phyloP scores from a whole-genome alignment of 2,329 filamentous ascomycete species.

The Colletotrichum viniferum region DNA sequence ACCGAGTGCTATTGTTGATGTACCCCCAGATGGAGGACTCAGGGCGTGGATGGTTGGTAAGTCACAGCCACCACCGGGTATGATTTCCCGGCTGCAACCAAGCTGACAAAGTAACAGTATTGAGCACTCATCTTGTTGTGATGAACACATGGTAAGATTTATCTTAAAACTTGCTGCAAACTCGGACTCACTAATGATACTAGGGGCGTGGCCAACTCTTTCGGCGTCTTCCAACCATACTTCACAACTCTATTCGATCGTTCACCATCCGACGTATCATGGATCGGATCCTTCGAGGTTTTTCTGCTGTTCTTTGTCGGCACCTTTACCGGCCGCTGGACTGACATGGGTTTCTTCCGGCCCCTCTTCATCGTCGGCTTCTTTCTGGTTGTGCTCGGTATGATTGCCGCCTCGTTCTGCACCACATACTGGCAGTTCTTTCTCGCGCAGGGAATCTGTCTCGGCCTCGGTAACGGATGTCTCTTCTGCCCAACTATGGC shows the following conservation, averaged over 20 bases:
- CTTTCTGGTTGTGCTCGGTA: slow-evolving; percentile 45
- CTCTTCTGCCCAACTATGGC: slow-evolving; percentile 70
- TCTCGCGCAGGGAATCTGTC: slow-evolving; percentile 57
- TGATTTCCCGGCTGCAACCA: not conserved
- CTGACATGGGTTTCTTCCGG: slow-evolving; percentile 58
- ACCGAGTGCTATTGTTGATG: slow-evolving; percentile 45
- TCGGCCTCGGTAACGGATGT: slow-evolving; percentile 63
- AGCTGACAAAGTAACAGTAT: slow-evolving; percentile 27
- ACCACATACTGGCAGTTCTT: slow-evolving; percentile 60
- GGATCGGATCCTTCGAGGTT: slow-evolving; percentile 59
- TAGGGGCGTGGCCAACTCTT: slow-evolving; percentile 59
- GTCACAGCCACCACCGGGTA: slow-evolving; percentile 13
- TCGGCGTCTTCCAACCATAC: slow-evolving; percentile 59
- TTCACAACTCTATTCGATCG: slow-evolving; percentile 45
- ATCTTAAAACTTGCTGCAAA: accelerated
- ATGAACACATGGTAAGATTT: slow-evolving; percentile 51
- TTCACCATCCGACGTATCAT: slow-evolving; percentile 51
- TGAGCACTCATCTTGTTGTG: slow-evolving; percentile 48
- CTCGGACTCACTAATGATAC: not conserved
- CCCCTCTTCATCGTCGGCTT: slow-evolving; percentile 44
- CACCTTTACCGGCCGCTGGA: slow-evolving; percentile 55
- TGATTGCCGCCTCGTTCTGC: slow-evolving; percentile 49
- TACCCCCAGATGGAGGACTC: slow-evolving; percentile 55
- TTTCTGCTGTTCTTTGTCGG: slow-evolving; percentile 61
- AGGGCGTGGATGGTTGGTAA: slow-evolving; percentile 51